Evolutionary conservation across 305 asterid genomes (phyloP).

Genomic region (Nicotiana rustica): DNA sequence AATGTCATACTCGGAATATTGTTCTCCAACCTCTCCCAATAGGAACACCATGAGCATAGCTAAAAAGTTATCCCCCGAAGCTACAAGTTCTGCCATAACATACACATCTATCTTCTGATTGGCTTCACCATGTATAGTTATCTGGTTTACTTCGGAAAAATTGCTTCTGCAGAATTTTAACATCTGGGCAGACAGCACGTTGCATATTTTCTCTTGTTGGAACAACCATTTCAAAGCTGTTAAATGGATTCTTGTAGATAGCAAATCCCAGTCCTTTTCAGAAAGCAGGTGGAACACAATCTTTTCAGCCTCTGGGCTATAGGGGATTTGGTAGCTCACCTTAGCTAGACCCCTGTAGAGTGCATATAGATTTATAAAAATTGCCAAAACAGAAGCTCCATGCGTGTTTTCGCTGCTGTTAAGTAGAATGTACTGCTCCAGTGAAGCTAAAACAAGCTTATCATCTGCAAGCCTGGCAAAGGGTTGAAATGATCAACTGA

Average conservation of each 20-base stretch:
- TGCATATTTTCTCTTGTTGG: constrained; percentile 88
- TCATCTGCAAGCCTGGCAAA: constrained; percentile 81
- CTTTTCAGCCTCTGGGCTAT: constrained; percentile 90
- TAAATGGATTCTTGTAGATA: constrained; percentile 67
- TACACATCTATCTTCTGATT: constrained; percentile 53
- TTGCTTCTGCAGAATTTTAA: constrained; percentile 66
- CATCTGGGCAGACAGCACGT: constrained; percentile 66
- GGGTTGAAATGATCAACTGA: constrained; percentile 24
- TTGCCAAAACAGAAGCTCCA: constrained; percentile 55
- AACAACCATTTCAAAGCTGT: constrained; percentile 87
- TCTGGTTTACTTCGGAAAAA: constrained; percentile 43
- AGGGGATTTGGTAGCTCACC: constrained; percentile 81
- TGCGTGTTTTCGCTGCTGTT: constrained; percentile 57
- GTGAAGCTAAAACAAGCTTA: constrained; percentile 80
- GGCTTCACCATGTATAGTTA: constrained; percentile 46
- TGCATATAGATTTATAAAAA: constrained; percentile 74
- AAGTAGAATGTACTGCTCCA: constrained; percentile 90
- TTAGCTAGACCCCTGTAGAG: constrained; percentile 82
- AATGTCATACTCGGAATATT: constrained; percentile 57
- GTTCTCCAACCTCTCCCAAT: constrained; percentile 66
- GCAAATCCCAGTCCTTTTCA: constrained; percentile 79
- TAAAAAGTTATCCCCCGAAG: constrained; percentile 69
- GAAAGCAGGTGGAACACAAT: constrained; percentile 67
- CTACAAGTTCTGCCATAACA: constrained; percentile 69
- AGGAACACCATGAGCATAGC: constrained; percentile 62